These are phyloP conservation scores for Globisporangium mamillatum DNA, from an alignment of 352 stramenopile species.

Conservation along the genomic window DNA sequence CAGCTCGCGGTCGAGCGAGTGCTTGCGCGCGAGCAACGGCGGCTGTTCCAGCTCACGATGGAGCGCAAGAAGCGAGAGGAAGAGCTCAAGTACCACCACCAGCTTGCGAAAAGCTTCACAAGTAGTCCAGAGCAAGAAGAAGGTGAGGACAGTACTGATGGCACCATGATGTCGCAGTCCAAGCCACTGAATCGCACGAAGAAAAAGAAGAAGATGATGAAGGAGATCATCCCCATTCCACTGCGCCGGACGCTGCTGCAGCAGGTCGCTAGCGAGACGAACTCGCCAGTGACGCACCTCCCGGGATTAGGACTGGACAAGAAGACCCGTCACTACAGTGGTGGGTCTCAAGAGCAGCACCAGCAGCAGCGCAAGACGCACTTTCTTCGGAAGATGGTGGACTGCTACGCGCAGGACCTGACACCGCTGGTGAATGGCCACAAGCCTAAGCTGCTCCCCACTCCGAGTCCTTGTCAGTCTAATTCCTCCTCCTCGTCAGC, in stretches of 20 bases:
- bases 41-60: slow-evolving; percentile 34
- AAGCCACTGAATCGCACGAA: neutral
- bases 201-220: slow-evolving; percentile 26
- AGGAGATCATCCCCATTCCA: slow-evolving; percentile 14
- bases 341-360: slow-evolving; percentile 15
- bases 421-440: slow-evolving; percentile 49
- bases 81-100: slow-evolving; percentile 35
- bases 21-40: slow-evolving; percentile 33
- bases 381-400: slow-evolving; percentile 28
- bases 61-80: slow-evolving; percentile 44
- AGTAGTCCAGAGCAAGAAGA: slow-evolving; percentile 6
- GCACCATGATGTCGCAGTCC: neutral
- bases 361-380: slow-evolving; percentile 27
- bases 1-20: slow-evolving; percentile 25
- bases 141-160: neutral
- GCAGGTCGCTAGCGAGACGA: neutral
- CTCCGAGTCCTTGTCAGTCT: slow-evolving; percentile 17
- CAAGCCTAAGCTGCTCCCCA: slow-evolving; percentile 43
- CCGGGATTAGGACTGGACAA: slow-evolving; percentile 4
- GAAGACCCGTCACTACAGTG: neutral
- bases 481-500: neutral
- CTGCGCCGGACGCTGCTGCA: neutral
- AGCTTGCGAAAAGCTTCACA: slow-evolving; percentile 15
- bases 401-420: slow-evolving; percentile 64
- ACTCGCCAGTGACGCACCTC: neutral